Evolutionary conservation across 371 early-diverging fungal genomes (phyloP).

Genomic region (Mucor lusitanicus): DNA sequence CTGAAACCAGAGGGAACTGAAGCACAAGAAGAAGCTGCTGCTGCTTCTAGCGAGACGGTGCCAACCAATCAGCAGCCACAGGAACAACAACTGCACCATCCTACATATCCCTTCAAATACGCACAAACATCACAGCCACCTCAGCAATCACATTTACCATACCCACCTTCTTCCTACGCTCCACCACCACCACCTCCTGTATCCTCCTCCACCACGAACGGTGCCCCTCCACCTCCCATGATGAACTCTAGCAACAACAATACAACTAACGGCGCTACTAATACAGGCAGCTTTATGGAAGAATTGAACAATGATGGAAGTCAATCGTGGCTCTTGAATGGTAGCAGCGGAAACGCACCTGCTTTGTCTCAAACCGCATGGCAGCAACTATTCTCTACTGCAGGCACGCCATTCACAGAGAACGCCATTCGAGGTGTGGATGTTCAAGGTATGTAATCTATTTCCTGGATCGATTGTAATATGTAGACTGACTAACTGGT

Average conservation of each 20-base stretch:
- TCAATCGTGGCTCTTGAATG: slow-evolving; percentile 19
- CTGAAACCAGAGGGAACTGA: slow-evolving; percentile 4
- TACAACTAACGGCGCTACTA: neutral
- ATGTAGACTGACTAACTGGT: neutral
- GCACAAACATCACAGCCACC: neutral
- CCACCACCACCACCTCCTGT: neutral
- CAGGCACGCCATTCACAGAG: slow-evolving; percentile 36
- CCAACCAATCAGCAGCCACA: slow-evolving; percentile 1
- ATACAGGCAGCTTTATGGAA: neutral
- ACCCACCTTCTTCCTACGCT: neutral
- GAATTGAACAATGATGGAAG: neutral
- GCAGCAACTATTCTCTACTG: slow-evolving; percentile 43
- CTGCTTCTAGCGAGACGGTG: neutral
- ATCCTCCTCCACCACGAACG: neutral
- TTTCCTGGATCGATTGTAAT: neutral
- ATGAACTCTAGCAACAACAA: neutral
- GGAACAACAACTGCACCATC: neutral
- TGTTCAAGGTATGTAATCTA: slow-evolving; percentile 13
- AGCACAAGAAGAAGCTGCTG: neutral
- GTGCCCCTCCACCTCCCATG: neutral
- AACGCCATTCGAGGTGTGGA: slow-evolving; percentile 17
- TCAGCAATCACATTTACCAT: neutral
- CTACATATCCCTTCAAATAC: neutral
- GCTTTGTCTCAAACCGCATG: slow-evolving; percentile 33
- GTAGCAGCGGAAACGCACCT: neutral